These are phyloP conservation scores for Cicer pinnatifidum DNA, from an alignment of 306 rosid genomes.

Conservation along the genomic window DNA sequence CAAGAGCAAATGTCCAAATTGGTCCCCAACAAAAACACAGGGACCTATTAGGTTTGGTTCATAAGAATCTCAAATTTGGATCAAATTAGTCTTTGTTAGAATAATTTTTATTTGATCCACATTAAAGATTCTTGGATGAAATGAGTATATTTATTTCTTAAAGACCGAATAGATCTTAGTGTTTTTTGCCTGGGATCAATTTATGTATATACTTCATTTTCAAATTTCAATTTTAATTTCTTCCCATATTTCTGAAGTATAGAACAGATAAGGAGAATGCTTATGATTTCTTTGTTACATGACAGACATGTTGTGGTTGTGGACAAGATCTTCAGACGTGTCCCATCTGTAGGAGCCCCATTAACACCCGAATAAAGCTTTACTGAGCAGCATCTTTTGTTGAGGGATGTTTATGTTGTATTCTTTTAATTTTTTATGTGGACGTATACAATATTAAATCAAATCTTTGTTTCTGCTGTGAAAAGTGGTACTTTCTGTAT, in stretches of 20 bases:
- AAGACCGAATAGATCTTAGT: not conserved
- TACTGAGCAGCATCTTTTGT: conserved; percentile 50
- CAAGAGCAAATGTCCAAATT: not conserved
- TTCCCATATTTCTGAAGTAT: not conserved
- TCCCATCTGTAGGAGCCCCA: conserved; percentile 85
- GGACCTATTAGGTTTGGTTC: not conserved
- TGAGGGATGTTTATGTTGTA: not conserved
- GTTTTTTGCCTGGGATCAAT: not conserved
- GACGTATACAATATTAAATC: conserved; percentile 29
- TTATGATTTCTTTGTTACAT: conserved; percentile 35
- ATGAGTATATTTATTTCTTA: not conserved
- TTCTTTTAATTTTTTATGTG: conserved; percentile 55
- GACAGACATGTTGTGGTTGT: conserved; percentile 90
- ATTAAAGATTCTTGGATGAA: not conserved
- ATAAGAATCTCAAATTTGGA: not conserved
- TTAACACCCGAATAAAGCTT: conserved; percentile 79
- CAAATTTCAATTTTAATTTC: conserved; percentile 27
- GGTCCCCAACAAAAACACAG: not conserved
- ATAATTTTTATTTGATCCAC: not conserved
- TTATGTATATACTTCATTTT: not conserved
- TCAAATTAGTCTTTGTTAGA: not conserved
- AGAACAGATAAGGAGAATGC: conserved; percentile 14
- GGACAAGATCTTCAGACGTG: conserved; percentile 73
- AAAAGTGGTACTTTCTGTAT: conserved; percentile 6
- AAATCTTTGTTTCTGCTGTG: not conserved